Evolutionary conservation across 495 filamentous ascomycete genomes (phyloP), one percentile per base, ranked within the genome.

Genomic region (Tetracladium setigerum): DNA sequence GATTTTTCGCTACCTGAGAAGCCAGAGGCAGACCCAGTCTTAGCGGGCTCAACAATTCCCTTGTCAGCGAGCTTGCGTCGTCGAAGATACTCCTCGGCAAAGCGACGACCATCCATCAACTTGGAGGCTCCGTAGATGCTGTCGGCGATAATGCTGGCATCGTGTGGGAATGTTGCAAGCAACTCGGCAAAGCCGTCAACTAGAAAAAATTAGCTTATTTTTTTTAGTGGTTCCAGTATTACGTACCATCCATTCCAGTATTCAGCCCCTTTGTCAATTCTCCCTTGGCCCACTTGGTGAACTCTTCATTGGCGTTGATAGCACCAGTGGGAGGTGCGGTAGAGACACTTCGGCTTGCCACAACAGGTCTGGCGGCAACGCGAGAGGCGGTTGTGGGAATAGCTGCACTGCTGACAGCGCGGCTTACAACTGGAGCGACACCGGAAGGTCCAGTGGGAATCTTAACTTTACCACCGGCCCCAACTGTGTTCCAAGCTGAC

Each of bases 401-500:
- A 59, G 61, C 65, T 62, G 51, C 68, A 66, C 44, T 55, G 52
- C 78, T 83, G 12, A 73, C 66, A 2, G 82, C 69, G 11, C 84
- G 78, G 27, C 79, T 74, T 8, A 71, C 62, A 24, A 70, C 65
- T 5, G 64, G 62, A 15, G 62, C 54, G 22, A 59, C 51, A 15
- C 72, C 58, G 40, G 77, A 66, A 13, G 72, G 68, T n/a, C 72
- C 72, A 12, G 77, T 76, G 1, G 80, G 78, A 14, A 79, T 73
- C 71, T 95, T 97, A 30, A 83, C 75, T 67, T 95, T 97, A 5
- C 92, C 92, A 47, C 88, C 79, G 12, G 90, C 87, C n/a, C 94
- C 94, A 36, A 97, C 92, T 0, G 90, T 97, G 30, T 89, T 91
- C 94, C 94, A 97, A 15, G 88, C 89, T 33, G 83, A 73, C 42